These are phyloP conservation scores for Rosellinia necatrix DNA, from an alignment of 2,329 filamentous ascomycete species.

Conservation along the genomic window DNA sequence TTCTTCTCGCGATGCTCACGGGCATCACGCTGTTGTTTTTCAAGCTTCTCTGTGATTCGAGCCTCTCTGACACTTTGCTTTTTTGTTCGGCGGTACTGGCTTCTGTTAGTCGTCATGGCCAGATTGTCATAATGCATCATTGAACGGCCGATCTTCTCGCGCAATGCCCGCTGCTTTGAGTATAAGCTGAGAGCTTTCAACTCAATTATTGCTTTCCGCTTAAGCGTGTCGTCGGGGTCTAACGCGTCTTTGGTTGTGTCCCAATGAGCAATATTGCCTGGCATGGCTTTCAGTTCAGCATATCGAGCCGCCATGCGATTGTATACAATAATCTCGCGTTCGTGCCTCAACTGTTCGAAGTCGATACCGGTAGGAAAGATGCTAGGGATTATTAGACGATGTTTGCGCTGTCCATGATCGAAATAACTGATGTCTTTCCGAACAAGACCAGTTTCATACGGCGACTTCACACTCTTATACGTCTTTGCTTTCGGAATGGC, in stretches of 20 bases:
- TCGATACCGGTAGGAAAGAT: constrained; percentile 90
- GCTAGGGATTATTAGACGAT: constrained; percentile 80
- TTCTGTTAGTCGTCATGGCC: constrained; percentile 94
- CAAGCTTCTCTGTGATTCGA: constrained; percentile 95
- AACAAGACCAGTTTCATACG: constrained; percentile 63
- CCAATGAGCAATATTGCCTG: constrained; percentile 86
- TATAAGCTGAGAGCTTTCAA: constrained; percentile 90
- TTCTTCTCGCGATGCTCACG: constrained; percentile 97
- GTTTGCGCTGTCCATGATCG: constrained; percentile 75
- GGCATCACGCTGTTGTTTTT: constrained; percentile 97
- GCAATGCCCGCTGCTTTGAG: constrained; percentile 82
- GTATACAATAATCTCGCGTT: constrained; percentile 85
- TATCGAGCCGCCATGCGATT: constrained; percentile 88
- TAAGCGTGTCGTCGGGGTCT: constrained; percentile 78
- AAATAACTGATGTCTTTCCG: constrained; percentile 72
- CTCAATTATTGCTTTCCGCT: constrained; percentile 90
- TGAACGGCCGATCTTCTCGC: constrained; percentile 84
- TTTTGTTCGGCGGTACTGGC: constrained; percentile 90
- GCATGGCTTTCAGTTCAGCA: constrained; percentile 79
- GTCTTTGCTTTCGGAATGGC: constrained; percentile 49
- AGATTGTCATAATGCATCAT: constrained; percentile 97
- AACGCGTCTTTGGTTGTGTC: constrained; percentile 72
- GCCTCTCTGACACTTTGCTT: constrained; percentile 96
- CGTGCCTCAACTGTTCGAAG: constrained; percentile 80
- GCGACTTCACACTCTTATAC: constrained; percentile 77